phyloP scores from a whole-genome alignment of 192 early-diverging fungal species.

The Diversispora epigaea region DNA sequence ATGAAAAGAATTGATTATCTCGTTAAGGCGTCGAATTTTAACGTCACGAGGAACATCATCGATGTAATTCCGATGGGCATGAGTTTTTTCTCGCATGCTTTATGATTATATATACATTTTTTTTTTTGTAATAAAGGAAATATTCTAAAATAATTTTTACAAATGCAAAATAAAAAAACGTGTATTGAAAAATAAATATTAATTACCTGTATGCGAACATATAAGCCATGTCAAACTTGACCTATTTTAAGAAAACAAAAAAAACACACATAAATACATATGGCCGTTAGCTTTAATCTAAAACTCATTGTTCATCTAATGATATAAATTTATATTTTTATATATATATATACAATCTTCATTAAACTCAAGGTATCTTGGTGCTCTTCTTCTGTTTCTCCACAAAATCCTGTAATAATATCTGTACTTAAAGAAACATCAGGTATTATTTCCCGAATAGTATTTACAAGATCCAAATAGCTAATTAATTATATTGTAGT shows the following conservation, averaged over 20 bases:
- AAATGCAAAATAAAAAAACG: no score
- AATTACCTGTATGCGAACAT: slow-evolving; percentile 64
- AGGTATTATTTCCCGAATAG: slow-evolving; percentile 66
- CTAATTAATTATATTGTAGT: background rate
- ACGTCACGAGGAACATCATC: slow-evolving; percentile 68
- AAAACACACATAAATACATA: background rate
- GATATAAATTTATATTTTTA: no score
- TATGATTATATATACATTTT: slow-evolving; percentile 18
- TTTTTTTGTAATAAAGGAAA: background rate
- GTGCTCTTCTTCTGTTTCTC: slow-evolving; percentile 73
- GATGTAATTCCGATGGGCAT: slow-evolving; percentile 63
- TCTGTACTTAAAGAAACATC: slow-evolving; percentile 74
- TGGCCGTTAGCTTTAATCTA: no score
- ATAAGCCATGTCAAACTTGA: slow-evolving; percentile 72
- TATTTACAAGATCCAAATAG: slow-evolving; percentile 60
- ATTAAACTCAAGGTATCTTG: slow-evolving; percentile 66
- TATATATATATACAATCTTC: slow-evolving; percentile 34
- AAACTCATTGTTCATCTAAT: no score
- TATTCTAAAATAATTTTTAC: no score
- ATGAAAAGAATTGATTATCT: slow-evolving; percentile 70
- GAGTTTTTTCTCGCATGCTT: slow-evolving; percentile 73
- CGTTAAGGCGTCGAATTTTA: slow-evolving; percentile 60
- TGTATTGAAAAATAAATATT: background rate
- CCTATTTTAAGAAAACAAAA: slow-evolving; percentile 24
- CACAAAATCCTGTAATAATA: slow-evolving; percentile 76